Evolutionary conservation across 495 filamentous ascomycete genomes (phyloP).

Genomic region (Lepraria neglecta): DNA sequence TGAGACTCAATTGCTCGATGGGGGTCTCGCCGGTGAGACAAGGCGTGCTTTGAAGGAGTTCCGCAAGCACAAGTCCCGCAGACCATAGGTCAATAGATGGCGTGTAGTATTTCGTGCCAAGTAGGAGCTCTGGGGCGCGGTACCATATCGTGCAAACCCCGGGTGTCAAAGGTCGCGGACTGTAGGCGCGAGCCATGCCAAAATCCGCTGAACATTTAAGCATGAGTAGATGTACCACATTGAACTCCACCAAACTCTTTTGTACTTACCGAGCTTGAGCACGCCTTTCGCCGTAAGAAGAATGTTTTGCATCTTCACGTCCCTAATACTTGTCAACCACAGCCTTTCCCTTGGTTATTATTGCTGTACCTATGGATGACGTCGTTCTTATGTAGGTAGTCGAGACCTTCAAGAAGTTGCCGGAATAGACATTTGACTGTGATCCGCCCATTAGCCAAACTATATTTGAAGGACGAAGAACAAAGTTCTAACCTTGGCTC

Average conservation of each 20-base stretch:
- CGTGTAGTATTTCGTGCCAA: constrained; percentile 38
- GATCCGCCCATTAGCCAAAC: not conserved
- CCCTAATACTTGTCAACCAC: constrained; percentile 27
- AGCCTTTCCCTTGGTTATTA: not conserved
- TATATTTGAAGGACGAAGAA: not conserved
- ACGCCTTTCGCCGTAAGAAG: constrained; percentile 40
- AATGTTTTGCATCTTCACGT: constrained; percentile 45
- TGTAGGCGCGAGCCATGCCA: constrained; percentile 42
- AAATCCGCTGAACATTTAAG: constrained; percentile 36
- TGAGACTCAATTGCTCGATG: constrained; percentile 39
- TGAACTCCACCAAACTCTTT: no score
- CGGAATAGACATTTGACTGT: constrained; percentile 43
- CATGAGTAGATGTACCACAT: not conserved
- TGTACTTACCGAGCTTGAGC: constrained; percentile 38
- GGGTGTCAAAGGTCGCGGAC: constrained; percentile 39
- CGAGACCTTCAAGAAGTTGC: constrained; percentile 41
- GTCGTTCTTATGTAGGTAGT: constrained; percentile 41
- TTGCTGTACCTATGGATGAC: constrained; percentile 41
- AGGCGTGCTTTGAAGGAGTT: constrained; percentile 37
- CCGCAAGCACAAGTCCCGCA: constrained; percentile 41
- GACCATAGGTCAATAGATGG: constrained; percentile 42
- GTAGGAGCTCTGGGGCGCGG: constrained; percentile 65
- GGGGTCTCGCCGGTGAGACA: constrained; percentile 40
- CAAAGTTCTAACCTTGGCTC: constrained; percentile 36
- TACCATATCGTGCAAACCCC: constrained; percentile 73